These are phyloP conservation scores for Hygrophorus pudorinus DNA, from an alignment of 768 basidiomycete species.

Conservation along the genomic window DNA sequence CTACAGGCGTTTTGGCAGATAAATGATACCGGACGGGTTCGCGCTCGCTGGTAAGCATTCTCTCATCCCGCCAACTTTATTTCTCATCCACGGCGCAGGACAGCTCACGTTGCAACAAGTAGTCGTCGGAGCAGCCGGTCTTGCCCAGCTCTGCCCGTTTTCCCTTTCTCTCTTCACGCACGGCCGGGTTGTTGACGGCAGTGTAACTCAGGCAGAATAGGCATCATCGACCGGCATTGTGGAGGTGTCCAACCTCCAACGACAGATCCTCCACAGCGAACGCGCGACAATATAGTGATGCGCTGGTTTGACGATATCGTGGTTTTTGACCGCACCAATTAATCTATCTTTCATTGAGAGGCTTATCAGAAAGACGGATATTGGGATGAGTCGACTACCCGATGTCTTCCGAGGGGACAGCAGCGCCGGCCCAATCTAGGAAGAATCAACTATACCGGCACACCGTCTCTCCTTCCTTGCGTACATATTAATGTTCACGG, in stretches of 20 bases:
- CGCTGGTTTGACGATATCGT: too few species aligned
- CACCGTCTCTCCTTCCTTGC: too few species aligned
- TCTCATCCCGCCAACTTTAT: background rate
- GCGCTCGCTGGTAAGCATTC: constrained; percentile 62
- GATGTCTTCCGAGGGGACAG: too few species aligned
- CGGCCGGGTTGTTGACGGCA: background rate
- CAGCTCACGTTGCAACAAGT: constrained; percentile 72
- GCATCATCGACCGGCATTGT: constrained; percentile 85
- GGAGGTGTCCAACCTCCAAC: constrained; percentile 81
- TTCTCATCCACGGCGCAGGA: constrained; percentile 33
- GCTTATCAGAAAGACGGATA: too few species aligned
- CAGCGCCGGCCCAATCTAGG: too few species aligned
- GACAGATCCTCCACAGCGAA: constrained; percentile 83
- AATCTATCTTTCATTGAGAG: too few species aligned
- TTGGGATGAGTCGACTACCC: constrained; percentile 79
- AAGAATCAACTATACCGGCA: too few species aligned
- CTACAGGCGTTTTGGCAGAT: constrained; percentile 87
- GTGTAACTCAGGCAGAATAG: constrained; percentile 46
- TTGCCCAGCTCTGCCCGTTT: constrained; percentile 77
- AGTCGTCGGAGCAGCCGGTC: constrained; percentile 90
- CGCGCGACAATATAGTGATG: too few species aligned
- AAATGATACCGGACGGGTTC: constrained; percentile 90
- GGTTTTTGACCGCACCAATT: too few species aligned
- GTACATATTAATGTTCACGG: too few species aligned
- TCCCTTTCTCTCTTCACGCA: background rate